Conservation (phyloP, 202 grass and related monocot genomes). For the Setaria viridis region DNA sequence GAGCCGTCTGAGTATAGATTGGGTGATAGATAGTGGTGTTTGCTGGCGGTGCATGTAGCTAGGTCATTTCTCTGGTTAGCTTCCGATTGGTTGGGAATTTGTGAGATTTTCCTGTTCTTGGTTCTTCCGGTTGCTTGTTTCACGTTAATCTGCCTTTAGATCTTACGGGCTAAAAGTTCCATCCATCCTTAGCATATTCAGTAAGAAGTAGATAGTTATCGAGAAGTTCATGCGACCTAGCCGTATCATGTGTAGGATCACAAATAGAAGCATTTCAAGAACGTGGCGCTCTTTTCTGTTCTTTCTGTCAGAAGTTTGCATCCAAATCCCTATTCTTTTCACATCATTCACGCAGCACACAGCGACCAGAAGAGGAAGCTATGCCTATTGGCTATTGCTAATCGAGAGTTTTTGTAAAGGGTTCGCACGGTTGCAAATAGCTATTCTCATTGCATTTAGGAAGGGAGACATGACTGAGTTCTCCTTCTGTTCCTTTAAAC, state of each 20-base stretch:
- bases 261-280: background rate
- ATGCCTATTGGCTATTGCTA: background rate
- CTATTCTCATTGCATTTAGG: background rate
- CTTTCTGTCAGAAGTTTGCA: background rate
- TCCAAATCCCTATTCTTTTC: background rate
- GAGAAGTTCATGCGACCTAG: background rate
- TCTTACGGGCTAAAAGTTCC: background rate
- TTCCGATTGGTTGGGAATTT: background rate
- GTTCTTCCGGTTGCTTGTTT: background rate
- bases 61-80: background rate
- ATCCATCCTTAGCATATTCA: background rate
- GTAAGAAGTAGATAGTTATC: background rate
- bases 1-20: constrained; percentile 17
- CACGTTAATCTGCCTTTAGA: background rate
- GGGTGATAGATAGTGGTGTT: background rate
- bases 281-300: background rate
- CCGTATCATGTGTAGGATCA: background rate
- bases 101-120: background rate
- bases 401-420: background rate
- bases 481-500: background rate
- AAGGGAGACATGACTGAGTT: background rate
- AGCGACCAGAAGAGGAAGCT: background rate
- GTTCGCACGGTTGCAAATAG: background rate
- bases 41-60: background rate
- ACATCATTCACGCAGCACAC: background rate